phyloP scores from a whole-genome alignment of 1,139 yeast species.

The Lodderomyces margitis region DNA sequence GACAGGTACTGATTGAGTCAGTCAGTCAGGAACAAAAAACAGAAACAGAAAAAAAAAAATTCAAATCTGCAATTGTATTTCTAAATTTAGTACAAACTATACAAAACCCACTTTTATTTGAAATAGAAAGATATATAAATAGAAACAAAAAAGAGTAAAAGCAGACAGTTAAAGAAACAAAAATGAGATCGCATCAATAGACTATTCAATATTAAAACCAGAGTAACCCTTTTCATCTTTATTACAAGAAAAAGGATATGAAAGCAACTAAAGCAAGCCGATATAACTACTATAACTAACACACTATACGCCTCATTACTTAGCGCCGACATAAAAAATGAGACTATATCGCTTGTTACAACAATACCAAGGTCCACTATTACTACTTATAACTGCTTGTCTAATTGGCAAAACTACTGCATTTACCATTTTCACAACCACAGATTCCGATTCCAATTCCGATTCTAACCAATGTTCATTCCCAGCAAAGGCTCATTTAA shows the following conservation, averaged over 20 bases:
- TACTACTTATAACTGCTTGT: neutral
- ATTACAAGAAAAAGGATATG: no score
- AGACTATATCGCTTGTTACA: neutral
- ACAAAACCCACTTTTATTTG: no score
- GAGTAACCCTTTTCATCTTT: no score
- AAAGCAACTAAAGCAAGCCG: no score
- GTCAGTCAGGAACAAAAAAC: no score
- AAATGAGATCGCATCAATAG: no score
- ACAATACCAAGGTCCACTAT: neutral
- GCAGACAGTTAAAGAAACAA: no score
- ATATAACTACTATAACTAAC: neutral
- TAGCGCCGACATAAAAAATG: neutral
- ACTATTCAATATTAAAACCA: neutral
- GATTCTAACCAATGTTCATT: slow-evolving; percentile 10
- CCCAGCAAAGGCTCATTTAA: slow-evolving; percentile 5
- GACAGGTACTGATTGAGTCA: no score
- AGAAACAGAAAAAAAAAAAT: no score
- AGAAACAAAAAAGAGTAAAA: no score
- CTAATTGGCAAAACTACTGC: neutral
- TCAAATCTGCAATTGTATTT: no score
- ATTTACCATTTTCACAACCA: neutral
- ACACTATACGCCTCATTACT: neutral
- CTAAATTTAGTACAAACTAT: neutral
- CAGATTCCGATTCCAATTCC: neutral
- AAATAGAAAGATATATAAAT: neutral